A percentile compares a stretch with the other conserved stretches of the same genome.
These are phyloP conservation scores for Xylaria sp. DNA, from an alignment of 2,329 filamentous ascomycete genomes.

Conservation along the genomic window DNA sequence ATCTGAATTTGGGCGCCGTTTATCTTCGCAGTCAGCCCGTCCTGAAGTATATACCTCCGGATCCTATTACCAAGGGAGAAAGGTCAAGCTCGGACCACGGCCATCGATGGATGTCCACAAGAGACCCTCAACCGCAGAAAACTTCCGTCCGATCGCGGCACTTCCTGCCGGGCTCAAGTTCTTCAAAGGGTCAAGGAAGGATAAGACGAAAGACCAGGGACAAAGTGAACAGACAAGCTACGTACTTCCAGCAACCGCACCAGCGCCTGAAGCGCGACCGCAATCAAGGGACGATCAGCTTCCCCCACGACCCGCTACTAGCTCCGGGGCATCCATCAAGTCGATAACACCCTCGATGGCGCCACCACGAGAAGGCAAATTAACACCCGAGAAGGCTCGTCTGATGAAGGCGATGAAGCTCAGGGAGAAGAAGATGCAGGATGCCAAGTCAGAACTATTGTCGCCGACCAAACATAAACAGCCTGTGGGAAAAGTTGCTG, in stretches of 20 bases:
- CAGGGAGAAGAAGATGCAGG: slow-evolving; percentile 74
- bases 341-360: slow-evolving; percentile 56
- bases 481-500: slow-evolving; percentile 42
- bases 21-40: slow-evolving; percentile 65
- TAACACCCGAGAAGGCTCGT: slow-evolving; percentile 89
- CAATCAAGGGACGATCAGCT: slow-evolving; percentile 50
- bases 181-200: slow-evolving; percentile 68
- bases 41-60: slow-evolving; percentile 63
- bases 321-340: slow-evolving; percentile 59
- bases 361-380: slow-evolving; percentile 59
- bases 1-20: slow-evolving; percentile 55
- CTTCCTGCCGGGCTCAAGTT: slow-evolving; percentile 84
- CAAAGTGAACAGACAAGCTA: slow-evolving; percentile 48
- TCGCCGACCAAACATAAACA: slow-evolving; percentile 40
- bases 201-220: slow-evolving; percentile 52
- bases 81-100: slow-evolving; percentile 88
- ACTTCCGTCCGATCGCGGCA: slow-evolving; percentile 78
- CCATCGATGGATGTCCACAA: slow-evolving; percentile 76
- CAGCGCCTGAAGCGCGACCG: slow-evolving; percentile 50
- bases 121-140: slow-evolving; percentile 69
- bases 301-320: slow-evolving; percentile 57
- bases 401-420: slow-evolving; percentile 95
- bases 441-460: slow-evolving; percentile 45
- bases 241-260: slow-evolving; percentile 51
- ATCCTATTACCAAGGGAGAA: slow-evolving; percentile 70